Base-by-base conservation (phyloP, 192 early-diverging fungal species). In the Coemansia javaensis region DNA sequence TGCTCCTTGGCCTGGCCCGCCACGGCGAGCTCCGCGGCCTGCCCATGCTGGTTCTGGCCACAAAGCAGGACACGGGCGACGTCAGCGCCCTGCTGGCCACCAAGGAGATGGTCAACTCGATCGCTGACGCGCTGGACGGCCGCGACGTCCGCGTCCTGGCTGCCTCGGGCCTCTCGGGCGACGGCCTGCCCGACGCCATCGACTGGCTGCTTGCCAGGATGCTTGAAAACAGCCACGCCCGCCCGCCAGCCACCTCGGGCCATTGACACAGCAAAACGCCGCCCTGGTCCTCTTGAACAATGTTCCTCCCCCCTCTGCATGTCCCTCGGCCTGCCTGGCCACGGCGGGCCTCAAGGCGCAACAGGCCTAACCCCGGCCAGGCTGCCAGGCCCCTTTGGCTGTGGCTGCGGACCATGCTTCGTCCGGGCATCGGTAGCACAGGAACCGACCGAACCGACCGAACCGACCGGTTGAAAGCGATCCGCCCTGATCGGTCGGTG, bases 41-140 rank as follows among this genome's bases (percentile, higher is more conserved):
- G 3, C 96, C 96, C 8, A 66, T 98, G 8, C 66, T 98, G 32
- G 91, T 98, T 77, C 55, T 97, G 42, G 91, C 93, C 11, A 98
- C 95, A 65, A 98, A 98, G 53, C 85, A 91, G 60, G 96, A 98
- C 62, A 45, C 84, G 20, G 56, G 73, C n/a, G 79, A 77, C 17
- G 83, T 87, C 0, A 51, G 87, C 30, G 62, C 69, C 17, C 70
- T 97, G 23, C 88, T 90, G 17, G 77, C 88, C 27, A 82, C 95
- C 51, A 93, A 97, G 59, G 91, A 97, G 59, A 77, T 89, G 15
- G 89, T 98, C 49, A 97, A 93, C 56, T 78, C 80, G 24, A 87
- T 97, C 63, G 91, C 93, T 6, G 74, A 86, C 13, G 77, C 68
- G 46, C 64, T 98, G 13, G 92, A 89, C 4, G 86, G 88, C 13